Conservation (phyloP, 228 moss, liverwort and hornwort species). For the Sphagnum fallax region DNA sequence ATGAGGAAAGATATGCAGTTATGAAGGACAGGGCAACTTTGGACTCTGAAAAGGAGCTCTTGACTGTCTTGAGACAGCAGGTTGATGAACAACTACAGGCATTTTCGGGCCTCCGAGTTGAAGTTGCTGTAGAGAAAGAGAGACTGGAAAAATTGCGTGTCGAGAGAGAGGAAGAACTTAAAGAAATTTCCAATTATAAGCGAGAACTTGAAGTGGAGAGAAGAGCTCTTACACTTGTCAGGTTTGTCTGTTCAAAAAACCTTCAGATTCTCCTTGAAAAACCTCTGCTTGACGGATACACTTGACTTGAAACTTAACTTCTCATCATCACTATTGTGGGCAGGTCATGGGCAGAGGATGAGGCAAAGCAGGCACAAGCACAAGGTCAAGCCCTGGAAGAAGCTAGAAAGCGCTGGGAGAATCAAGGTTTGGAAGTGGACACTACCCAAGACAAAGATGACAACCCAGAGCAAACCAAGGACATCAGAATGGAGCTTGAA, state of each 20-base stretch:
- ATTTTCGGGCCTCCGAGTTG: constrained; percentile 48
- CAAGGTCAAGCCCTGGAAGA: constrained; percentile 73
- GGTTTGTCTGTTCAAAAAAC: constrained; percentile 19
- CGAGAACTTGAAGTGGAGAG: constrained; percentile 75
- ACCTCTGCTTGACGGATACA: too few relatives aligned
- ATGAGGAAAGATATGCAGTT: constrained; percentile 50
- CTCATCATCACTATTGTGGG: constrained; percentile 3
- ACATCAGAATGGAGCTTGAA: too few relatives aligned
- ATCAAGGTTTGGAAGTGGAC: constrained; percentile 23
- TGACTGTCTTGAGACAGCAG: constrained; percentile 55
- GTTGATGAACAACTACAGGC: constrained; percentile 76
- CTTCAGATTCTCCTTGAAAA: too few relatives aligned
- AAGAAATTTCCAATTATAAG: constrained; percentile 33
- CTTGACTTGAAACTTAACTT: too few relatives aligned
- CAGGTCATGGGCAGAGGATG: constrained; percentile 89
- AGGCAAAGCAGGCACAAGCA: constrained; percentile 71
- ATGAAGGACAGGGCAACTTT: constrained; percentile 49
- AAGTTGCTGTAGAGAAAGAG: constrained; percentile 71
- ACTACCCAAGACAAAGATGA: constrained; percentile 44
- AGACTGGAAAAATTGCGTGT: constrained; percentile 50
- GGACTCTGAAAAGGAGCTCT: constrained; percentile 59
- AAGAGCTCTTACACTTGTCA: constrained; percentile 73
- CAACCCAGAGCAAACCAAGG: constrained; percentile 58
- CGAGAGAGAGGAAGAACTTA: constrained; percentile 57
- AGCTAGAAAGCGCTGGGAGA: constrained; percentile 77